phyloP scores from a whole-genome alignment of 352 stramenopile genomes.

The Pythium folliculosum region DNA sequence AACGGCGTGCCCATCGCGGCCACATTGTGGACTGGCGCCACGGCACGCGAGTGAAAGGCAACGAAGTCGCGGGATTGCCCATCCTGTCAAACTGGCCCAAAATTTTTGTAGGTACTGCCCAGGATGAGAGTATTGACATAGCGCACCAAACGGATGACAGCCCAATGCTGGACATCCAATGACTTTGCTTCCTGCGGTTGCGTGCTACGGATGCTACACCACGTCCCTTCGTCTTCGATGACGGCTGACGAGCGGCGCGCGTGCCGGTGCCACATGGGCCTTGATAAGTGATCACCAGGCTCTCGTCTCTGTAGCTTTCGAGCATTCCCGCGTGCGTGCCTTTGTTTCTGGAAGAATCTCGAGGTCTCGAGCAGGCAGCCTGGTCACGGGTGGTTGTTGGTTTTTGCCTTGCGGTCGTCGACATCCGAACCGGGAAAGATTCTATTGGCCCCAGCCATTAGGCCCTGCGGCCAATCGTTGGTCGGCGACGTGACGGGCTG shows the following conservation, averaged over 20 bases:
- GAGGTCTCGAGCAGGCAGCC: background rate
- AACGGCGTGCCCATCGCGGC: slow-evolving; percentile 1
- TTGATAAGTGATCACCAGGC: background rate
- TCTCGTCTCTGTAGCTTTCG: slow-evolving; percentile 6
- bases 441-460: slow-evolving; percentile 18
- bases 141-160: too few relatives aligned
- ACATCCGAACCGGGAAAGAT: slow-evolving; percentile 21
- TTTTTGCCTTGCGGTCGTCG: slow-evolving; percentile 4
- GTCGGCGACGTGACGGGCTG: background rate
- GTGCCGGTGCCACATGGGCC: slow-evolving; percentile 10
- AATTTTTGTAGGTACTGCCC: background rate
- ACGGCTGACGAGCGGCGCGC: background rate
- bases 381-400: background rate
- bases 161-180: background rate
- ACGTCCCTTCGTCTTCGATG: slow-evolving; percentile 1
- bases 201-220: slow-evolving; percentile 7
- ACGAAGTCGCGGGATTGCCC: background rate
- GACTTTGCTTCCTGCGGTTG: background rate
- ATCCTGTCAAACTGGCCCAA: slow-evolving; percentile 7
- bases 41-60: slow-evolving; percentile 5
- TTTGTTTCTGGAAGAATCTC: slow-evolving; percentile 23
- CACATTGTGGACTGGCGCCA: background rate
- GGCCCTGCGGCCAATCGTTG: slow-evolving; percentile 17
- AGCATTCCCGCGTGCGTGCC: slow-evolving; percentile 8
- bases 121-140: background rate